Base-by-base conservation (phyloP, 345 rosid genomes). In the Hirschfeldia incana region DNA sequence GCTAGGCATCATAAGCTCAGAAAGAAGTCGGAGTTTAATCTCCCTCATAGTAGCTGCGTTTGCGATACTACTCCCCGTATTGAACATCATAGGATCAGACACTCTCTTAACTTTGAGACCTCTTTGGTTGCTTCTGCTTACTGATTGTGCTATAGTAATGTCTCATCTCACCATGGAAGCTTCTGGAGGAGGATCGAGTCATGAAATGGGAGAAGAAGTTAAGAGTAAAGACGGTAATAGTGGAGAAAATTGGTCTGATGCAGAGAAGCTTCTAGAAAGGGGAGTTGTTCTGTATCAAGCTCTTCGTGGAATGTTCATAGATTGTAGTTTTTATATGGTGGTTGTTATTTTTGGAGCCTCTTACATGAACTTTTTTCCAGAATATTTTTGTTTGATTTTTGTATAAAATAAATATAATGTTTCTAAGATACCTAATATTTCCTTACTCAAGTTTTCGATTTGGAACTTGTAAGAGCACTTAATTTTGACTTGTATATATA, bases 201-300 rank as follows among this genome's bases (percentile, higher is more conserved):
- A 21, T 21, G 21, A 21, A 7, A 86, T 70, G 44, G 85, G 77
- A 28, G 86, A 79, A 61, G 84, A 64, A 65, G 76, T 16, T 34
- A 71, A n/a, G 44, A 63, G 57, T 67, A 76, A 73, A 73, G 83
- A 71, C 29, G 85, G 87, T 53, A 59, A 9, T 8, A 61, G 61
- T 2, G 73, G 74, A 5, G 73, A 44, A 57, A 76, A 57, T 8
- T 86, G 89, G 92, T 77, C 59, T 3, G 92, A 76, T 69, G 94
- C 97, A 3, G 85, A 89, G 70, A 85, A 79, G 80, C 79, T 93
- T 46, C 39, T 91, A 84, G 98, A 93, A 82, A 87, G 92, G 84
- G 91, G 92, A 85, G 91, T 90, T 84, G 89, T 21, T 21, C 70
- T 73, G 34, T 91, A 90, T 79, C 91, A 86, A 82, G 82, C 82